Percentiles rank a stretch among this genome's conserved stretches.
These are phyloP conservation scores for Elsinoe necatrix DNA, from an alignment of 2,329 filamentous ascomycete genomes.

Conservation along the genomic window DNA sequence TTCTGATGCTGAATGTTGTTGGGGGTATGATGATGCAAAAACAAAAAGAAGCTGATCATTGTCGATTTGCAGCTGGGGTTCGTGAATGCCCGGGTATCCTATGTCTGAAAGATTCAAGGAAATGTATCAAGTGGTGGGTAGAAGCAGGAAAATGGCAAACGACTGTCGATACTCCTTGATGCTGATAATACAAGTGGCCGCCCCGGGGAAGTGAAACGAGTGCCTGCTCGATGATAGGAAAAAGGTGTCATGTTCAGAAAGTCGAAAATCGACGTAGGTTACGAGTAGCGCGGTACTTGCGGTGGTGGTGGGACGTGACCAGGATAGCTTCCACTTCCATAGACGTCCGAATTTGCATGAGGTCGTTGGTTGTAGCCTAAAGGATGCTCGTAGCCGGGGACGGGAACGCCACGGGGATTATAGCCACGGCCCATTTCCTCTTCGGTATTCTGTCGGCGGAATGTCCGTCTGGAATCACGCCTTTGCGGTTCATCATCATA, in stretches of 20 bases:
- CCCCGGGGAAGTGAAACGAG: conserved; percentile 1
- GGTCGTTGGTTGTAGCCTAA: neutral
- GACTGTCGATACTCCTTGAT: conserved; percentile 1
- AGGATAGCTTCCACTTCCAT: conserved; percentile 12
- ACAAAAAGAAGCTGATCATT: neutral
- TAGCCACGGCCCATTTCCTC: conserved; percentile 10
- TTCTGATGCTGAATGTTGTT: neutral
- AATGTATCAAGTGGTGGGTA: neutral
- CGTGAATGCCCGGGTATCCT: conserved; percentile 8
- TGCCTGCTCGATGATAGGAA: neutral
- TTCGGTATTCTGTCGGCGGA: conserved; percentile 13
- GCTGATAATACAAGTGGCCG: conserved; percentile 3
- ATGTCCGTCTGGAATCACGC: conserved; percentile 12
- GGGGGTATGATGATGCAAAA: neutral
- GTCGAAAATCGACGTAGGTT: neutral
- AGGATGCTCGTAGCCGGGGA: conserved; percentile 6
- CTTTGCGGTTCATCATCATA: conserved; percentile 12
- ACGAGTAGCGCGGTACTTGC: conserved; percentile 9
- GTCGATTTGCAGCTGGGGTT: neutral
- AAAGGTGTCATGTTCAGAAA: neutral
- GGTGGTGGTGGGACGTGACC: neutral
- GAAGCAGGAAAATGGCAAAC: neutral
- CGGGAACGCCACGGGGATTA: neutral
- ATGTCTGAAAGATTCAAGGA: conserved; percentile 4
- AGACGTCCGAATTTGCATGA: neutral